Percentiles rank a stretch among this genome's conserved stretches.
Conservation (phyloP, 768 basidiomycete genomes). For the Clathrus columnatus region DNA sequence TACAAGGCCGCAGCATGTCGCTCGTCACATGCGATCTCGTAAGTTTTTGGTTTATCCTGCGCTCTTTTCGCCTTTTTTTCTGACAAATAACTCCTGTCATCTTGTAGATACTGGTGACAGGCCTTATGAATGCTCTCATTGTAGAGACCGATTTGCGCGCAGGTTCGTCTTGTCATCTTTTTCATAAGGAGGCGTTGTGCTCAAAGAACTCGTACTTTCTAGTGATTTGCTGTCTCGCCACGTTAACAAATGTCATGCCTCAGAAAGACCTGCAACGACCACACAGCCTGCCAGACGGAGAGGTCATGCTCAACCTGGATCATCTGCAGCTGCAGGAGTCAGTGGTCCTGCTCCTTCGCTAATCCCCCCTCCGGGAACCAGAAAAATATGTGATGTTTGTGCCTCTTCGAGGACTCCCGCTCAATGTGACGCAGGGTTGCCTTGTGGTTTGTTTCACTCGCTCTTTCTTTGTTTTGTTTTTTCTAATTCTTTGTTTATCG, state of each 20-base stretch:
- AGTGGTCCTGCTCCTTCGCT: constrained; percentile 5
- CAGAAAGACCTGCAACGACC: constrained; percentile 44
- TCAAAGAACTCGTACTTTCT: constrained; percentile 8
- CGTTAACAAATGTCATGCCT: constrained; percentile 80
- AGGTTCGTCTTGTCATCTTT: constrained; percentile 58
- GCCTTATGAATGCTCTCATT: constrained; percentile 81
- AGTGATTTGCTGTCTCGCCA: constrained; percentile 83
- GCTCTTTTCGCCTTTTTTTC: constrained; percentile 8
- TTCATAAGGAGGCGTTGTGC: no score
- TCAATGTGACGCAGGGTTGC: constrained; percentile 69
- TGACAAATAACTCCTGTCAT: constrained; percentile 5
- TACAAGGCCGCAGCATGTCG: constrained; percentile 84
- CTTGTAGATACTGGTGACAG: constrained; percentile 75
- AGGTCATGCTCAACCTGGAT: constrained; percentile 59
- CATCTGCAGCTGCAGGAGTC: background rate
- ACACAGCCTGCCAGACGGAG: constrained; percentile 39
- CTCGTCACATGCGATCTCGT: constrained; percentile 87
- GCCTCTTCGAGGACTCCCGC: constrained; percentile 54
- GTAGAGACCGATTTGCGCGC: constrained; percentile 84
- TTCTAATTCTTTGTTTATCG: background rate
- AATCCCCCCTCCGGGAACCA: constrained; percentile 29
- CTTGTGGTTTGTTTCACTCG: constrained; percentile 43
- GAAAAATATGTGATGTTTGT: constrained; percentile 82
- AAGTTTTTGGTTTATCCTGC: constrained; percentile 29
- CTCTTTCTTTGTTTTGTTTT: constrained; percentile 2